A percentile compares a stretch with the other conserved stretches of the same genome.
These are phyloP conservation scores for Arabidopsis arenosa DNA, from an alignment of 345 rosid genomes.

Conservation along the genomic window DNA sequence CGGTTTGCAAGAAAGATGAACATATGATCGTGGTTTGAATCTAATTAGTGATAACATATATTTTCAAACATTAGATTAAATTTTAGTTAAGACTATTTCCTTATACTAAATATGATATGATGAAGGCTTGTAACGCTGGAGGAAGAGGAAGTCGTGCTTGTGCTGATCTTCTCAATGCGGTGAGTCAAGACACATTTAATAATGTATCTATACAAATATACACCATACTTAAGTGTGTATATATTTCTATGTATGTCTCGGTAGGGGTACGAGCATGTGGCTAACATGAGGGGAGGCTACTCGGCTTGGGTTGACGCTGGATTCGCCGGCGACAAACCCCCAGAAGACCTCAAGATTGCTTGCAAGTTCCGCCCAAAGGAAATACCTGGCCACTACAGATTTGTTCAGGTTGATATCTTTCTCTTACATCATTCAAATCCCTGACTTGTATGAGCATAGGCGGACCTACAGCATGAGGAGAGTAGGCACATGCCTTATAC, in stretches of 20 bases:
- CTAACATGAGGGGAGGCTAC: conserved; percentile 57
- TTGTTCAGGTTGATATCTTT: conserved; percentile 73
- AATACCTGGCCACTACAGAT: conserved; percentile 81
- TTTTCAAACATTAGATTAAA: background rate
- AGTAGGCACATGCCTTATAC: too few species aligned
- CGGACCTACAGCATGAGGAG: too few species aligned
- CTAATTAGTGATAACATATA: background rate
- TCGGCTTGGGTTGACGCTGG: conserved; percentile 58
- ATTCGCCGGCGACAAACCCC: conserved; percentile 47
- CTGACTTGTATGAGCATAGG: background rate
- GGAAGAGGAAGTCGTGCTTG: conserved; percentile 49
- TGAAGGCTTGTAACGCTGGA: conserved; percentile 49
- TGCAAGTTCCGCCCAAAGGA: conserved; percentile 49
- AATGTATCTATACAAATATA: background rate
- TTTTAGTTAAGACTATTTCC: background rate
- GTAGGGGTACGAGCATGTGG: conserved; percentile 52
- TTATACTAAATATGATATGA: background rate
- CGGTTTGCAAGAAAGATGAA: conserved; percentile 52
- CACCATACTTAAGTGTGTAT: background rate
- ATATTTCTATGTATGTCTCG: background rate
- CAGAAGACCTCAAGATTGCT: conserved; percentile 53
- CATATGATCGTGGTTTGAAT: conserved; percentile 52
- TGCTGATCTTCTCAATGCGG: conserved; percentile 52
- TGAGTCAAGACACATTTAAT: conserved; percentile 33
- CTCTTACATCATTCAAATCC: conserved; percentile 7